Conservation (phyloP, 495 filamentous ascomycete species). For the Pyrenula aspistea region DNA sequence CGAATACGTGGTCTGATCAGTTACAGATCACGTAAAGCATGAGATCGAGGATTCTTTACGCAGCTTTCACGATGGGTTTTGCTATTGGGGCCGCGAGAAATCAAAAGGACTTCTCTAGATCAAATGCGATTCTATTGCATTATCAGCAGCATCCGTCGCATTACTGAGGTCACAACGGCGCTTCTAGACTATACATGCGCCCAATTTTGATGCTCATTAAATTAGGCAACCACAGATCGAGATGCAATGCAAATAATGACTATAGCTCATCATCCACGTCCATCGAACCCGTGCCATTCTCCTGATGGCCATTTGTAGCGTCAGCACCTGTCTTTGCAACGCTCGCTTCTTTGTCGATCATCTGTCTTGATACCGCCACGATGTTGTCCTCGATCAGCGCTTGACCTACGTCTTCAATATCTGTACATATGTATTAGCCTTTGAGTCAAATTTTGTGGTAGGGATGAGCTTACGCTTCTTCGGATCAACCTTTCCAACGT, state of each 20-base stretch:
- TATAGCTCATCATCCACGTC: constrained; percentile 50
- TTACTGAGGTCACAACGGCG: no score
- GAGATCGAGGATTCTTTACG: no score
- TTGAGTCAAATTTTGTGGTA: not conserved
- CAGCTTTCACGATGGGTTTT: no score
- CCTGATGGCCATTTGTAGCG: constrained; percentile 5
- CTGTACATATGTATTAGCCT: constrained; percentile 25
- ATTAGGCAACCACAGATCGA: no score
- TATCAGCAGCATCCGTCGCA: no score
- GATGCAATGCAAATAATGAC: no score
- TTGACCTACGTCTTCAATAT: constrained; percentile 91
- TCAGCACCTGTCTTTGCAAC: constrained; percentile 36
- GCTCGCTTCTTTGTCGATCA: constrained; percentile 97
- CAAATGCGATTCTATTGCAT: no score
- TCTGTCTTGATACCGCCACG: constrained; percentile 86
- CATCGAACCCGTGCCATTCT: constrained; percentile 40
- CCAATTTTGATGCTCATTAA: no score
- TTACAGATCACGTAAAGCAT: not conserved
- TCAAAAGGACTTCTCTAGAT: no score
- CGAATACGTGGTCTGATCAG: constrained; percentile 8
- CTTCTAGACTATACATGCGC: no score
- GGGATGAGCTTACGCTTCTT: constrained; percentile 67
- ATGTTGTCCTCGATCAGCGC: constrained; percentile 98
- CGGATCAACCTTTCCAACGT: constrained; percentile 95
- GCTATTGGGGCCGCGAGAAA: no score